Percentiles rank a stretch among this genome's conserved stretches.
Evolutionary conservation across 306 rosid genomes (phyloP).

Genomic region (Bauhinia variegata): DNA sequence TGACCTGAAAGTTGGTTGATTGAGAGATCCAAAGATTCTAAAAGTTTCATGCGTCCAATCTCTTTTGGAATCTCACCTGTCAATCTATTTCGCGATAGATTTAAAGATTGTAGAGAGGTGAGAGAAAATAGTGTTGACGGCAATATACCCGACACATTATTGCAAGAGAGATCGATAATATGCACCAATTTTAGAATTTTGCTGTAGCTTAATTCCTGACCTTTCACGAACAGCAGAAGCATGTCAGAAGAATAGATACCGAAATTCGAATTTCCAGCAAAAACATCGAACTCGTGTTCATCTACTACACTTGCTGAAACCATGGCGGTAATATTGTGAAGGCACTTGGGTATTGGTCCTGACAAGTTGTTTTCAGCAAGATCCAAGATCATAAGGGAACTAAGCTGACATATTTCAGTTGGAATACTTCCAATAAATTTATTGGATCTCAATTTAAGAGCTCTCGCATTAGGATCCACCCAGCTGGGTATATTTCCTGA

Average conservation of each 20-base stretch:
- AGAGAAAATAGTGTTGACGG: constrained; percentile 19
- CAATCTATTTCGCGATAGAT: constrained; percentile 32
- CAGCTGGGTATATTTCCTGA: not conserved
- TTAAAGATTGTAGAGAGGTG: not conserved
- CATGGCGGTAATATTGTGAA: not conserved
- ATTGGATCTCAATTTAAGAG: not conserved
- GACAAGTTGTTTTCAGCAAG: constrained; percentile 1
- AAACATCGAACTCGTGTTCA: not conserved
- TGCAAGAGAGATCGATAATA: constrained; percentile 14
- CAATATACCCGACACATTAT: constrained; percentile 27
- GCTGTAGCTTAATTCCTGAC: not conserved
- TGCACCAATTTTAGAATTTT: not conserved
- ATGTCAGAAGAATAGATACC: not conserved
- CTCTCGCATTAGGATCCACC: not conserved
- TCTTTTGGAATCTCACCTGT: constrained; percentile 22
- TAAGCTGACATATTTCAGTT: not conserved
- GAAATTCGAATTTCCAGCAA: not conserved
- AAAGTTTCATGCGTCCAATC: not conserved
- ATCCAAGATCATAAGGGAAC: not conserved
- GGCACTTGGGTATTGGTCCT: not conserved
- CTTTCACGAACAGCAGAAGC: not conserved
- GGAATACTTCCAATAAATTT: not conserved
- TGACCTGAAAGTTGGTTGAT: constrained; percentile 18
- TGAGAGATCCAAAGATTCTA: constrained; percentile 32
- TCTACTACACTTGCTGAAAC: not conserved